Percentiles rank a stretch among this genome's conserved stretches.
These are phyloP conservation scores for Ceratocystiopsis brevicomis DNA, from an alignment of 2,329 filamentous ascomycete genomes.

Conservation along the genomic window DNA sequence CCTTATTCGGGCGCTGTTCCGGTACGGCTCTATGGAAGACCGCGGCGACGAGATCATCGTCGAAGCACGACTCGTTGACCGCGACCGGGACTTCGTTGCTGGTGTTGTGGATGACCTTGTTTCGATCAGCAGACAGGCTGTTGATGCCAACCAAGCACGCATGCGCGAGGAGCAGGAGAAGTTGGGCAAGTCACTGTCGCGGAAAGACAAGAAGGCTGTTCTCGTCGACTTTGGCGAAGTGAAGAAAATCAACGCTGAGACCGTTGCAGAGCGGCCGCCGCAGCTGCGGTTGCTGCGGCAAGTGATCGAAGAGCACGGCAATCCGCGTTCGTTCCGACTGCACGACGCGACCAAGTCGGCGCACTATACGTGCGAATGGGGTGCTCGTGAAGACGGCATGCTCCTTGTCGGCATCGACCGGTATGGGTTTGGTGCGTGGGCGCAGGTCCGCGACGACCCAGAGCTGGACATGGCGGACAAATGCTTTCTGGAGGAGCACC, in stretches of 20 bases:
- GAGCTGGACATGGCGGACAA: constrained; percentile 77
- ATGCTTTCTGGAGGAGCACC: constrained; percentile 90
- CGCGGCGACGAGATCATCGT: constrained; percentile 71
- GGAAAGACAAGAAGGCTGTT: constrained; percentile 95
- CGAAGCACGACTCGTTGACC: constrained; percentile 66
- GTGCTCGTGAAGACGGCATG: constrained; percentile 89
- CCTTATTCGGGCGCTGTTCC: constrained; percentile 74
- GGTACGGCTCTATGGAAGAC: constrained; percentile 80
- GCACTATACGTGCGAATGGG: constrained; percentile 83
- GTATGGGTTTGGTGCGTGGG: constrained; percentile 92
- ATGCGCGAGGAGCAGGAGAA: constrained; percentile 69
- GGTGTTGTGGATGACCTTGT: constrained; percentile 60
- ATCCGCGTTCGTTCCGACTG: constrained; percentile 67
- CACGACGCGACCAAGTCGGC: constrained; percentile 83
- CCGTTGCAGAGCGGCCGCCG: constrained; percentile 73
- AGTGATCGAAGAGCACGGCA: constrained; percentile 44
- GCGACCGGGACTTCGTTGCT: constrained; percentile 64
- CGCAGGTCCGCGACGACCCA: constrained; percentile 76
- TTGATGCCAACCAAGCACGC: constrained; percentile 48
- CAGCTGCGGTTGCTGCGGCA: constrained; percentile 74
- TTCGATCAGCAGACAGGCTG: constrained; percentile 33
- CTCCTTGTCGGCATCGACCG: constrained; percentile 80
- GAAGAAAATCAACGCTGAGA: constrained; percentile 90
- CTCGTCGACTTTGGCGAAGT: constrained; percentile 87
- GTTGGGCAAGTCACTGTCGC: constrained; percentile 64